These are phyloP conservation scores for Aspergillus sp. DNA, from an alignment of 2,329 filamentous ascomycete species.

Conservation along the genomic window DNA sequence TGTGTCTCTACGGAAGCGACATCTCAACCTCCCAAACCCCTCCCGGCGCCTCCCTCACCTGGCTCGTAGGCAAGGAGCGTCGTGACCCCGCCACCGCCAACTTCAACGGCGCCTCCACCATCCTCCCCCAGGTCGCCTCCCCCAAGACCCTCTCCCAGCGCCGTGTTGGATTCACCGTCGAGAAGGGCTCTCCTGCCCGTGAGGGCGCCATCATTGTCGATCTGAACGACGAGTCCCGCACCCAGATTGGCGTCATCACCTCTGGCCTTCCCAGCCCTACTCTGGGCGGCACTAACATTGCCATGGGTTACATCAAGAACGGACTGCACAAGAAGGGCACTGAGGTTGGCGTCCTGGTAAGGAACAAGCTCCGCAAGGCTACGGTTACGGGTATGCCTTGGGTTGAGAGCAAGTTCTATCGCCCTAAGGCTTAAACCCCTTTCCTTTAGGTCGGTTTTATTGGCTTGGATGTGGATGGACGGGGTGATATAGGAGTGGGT, in stretches of 20 bases:
- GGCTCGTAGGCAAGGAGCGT: conserved; percentile 83
- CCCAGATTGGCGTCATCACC: conserved; percentile 77
- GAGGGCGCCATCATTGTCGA: conserved; percentile 81
- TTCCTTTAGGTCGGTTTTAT: background rate
- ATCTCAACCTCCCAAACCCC: conserved; percentile 76
- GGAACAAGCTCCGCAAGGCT: conserved; percentile 74
- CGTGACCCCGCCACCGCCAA: conserved; percentile 59
- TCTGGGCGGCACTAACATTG: conserved; percentile 79
- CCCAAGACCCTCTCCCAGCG: conserved; percentile 67
- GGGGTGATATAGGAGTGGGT: background rate
- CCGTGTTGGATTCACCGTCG: conserved; percentile 77
- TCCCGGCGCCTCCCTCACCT: conserved; percentile 66
- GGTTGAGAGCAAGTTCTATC: conserved; percentile 74
- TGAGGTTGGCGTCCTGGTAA: conserved; percentile 73
- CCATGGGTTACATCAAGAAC: conserved; percentile 88
- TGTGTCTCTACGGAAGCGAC: conserved; percentile 99
- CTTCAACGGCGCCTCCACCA: conserved; percentile 82
- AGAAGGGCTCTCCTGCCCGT: conserved; percentile 78
- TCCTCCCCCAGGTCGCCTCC: conserved; percentile 69
- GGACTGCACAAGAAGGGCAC: conserved; percentile 83
- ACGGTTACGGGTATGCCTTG: conserved; percentile 88
- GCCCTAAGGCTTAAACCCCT: conserved; percentile 24
- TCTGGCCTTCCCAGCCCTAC: conserved; percentile 88
- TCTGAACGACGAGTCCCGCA: conserved; percentile 53
- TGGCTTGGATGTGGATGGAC: background rate